phyloP scores from a whole-genome alignment of 208 protist genomes.

The Endotrypanum monterogeii region DNA sequence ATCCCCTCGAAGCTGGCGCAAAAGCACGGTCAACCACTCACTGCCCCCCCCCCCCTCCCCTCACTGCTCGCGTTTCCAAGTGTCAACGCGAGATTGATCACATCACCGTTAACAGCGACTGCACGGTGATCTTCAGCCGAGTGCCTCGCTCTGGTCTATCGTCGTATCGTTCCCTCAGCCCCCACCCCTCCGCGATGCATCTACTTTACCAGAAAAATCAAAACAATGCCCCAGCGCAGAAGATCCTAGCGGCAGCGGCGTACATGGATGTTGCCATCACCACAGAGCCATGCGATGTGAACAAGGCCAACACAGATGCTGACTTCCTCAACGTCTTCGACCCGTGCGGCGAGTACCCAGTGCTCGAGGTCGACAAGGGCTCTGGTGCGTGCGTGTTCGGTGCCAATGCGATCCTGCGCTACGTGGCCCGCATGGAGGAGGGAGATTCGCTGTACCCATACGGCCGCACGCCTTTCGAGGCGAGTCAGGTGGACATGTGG shows the following conservation, averaged over 20 bases:
- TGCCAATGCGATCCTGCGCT: constrained; percentile 80
- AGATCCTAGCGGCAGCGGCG: constrained; percentile 56
- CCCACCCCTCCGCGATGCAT: constrained; percentile 21
- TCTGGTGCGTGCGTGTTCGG: constrained; percentile 68
- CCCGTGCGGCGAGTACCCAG: constrained; percentile 74
- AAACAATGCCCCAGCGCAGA: constrained; percentile 58
- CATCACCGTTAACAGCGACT: too few species aligned
- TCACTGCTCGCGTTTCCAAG: background rate
- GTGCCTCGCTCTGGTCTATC: too few species aligned
- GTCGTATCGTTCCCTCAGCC: too few species aligned
- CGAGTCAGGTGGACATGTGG: constrained; percentile 85
- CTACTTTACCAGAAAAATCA: constrained; percentile 48
- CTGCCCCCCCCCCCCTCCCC: background rate
- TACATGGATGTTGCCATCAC: constrained; percentile 53
- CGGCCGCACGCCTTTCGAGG: constrained; percentile 76
- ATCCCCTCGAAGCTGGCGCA: background rate
- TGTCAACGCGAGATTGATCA: too few species aligned
- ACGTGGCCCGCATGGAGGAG: constrained; percentile 62
- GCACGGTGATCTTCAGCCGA: too few species aligned
- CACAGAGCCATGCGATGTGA: constrained; percentile 31
- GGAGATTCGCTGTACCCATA: constrained; percentile 53
- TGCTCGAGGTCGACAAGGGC: constrained; percentile 62
- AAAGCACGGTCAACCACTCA: background rate
- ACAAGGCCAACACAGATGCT: constrained; percentile 49
- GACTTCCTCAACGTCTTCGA: constrained; percentile 61